phyloP scores from a whole-genome alignment of 768 basidiomycete genomes.

The Termitomyces sp. region DNA sequence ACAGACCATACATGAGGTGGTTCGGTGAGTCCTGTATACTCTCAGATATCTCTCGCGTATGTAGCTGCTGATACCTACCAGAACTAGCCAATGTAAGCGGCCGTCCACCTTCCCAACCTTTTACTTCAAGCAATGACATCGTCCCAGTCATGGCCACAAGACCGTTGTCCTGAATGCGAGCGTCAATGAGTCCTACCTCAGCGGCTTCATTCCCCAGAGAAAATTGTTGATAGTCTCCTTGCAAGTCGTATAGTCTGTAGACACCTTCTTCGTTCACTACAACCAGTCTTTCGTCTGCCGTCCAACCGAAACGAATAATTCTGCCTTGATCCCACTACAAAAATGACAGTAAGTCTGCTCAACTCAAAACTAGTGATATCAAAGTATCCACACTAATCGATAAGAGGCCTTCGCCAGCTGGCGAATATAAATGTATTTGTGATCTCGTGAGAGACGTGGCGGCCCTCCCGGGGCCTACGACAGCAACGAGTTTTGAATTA shows the following conservation, averaged over 20 bases:
- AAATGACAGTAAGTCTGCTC: constrained; percentile 4
- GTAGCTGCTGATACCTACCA: constrained; percentile 38
- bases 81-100: constrained; percentile 69
- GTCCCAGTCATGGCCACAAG: constrained; percentile 80
- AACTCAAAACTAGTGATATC: constrained; percentile 12
- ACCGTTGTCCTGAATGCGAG: constrained; percentile 81
- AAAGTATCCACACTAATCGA: constrained; percentile 64
- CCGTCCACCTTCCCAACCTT: constrained; percentile 80
- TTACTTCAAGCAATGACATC: constrained; percentile 76
- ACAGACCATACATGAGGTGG: constrained; percentile 84
- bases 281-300: constrained; percentile 71
- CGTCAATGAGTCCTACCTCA: constrained; percentile 81
- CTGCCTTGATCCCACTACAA: constrained; percentile 86
- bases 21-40: constrained; percentile 58
- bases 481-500: constrained; percentile 67
- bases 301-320: constrained; percentile 82
- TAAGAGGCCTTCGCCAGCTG: constrained; percentile 70
- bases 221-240: constrained; percentile 80
- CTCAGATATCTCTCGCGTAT: neutral
- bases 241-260: constrained; percentile 85
- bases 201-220: constrained; percentile 79
- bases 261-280: constrained; percentile 89
- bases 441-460: constrained; percentile 59
- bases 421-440: constrained; percentile 84
- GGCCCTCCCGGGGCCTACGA: constrained; percentile 49